Percentiles rank a stretch among this genome's conserved stretches.
phyloP scores from a whole-genome alignment of 768 basidiomycete genomes.

The Lactifluus hygrophoroides region DNA sequence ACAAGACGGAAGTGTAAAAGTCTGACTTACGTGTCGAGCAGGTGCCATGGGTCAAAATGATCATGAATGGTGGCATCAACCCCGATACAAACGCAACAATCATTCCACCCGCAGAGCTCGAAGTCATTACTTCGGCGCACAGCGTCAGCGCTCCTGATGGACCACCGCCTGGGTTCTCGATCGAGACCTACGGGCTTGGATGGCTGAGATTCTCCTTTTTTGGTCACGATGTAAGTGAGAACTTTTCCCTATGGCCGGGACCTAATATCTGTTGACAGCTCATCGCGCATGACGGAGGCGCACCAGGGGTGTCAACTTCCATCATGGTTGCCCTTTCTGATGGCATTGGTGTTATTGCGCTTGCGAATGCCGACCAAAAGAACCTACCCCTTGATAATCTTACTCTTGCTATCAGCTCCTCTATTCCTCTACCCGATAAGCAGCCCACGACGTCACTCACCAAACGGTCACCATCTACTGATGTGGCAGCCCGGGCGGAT shows the following conservation, averaged over 20 bases:
- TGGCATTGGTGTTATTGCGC: conserved; percentile 28
- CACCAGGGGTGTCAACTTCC: conserved; percentile 29
- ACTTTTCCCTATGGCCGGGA: not conserved
- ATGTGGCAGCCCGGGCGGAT: not conserved
- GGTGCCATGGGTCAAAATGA: conserved; percentile 32
- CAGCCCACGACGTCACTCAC: not conserved
- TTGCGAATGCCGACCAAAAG: conserved; percentile 22
- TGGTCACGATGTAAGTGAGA: conserved; percentile 33
- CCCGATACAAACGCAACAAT: conserved; percentile 26
- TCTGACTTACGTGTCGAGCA: conserved; percentile 15
- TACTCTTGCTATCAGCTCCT: not conserved
- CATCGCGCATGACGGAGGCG: conserved; percentile 26
- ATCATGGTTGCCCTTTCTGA: conserved; percentile 31
- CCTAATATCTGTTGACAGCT: conserved; percentile 23
- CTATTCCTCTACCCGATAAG: not conserved
- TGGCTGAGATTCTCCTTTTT: conserved; percentile 33
- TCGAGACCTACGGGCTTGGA: conserved; percentile 36
- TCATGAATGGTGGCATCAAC: conserved; percentile 30
- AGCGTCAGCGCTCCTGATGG: conserved; percentile 20
- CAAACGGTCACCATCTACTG: not conserved
- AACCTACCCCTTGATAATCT: not conserved
- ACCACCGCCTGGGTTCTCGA: conserved; percentile 10
- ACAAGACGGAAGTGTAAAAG: not conserved
- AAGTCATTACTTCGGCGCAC: conserved; percentile 28
- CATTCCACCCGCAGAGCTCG: conserved; percentile 27